Conservation (phyloP, 352 stramenopile genomes). For the Phytophthora foliorum region DNA sequence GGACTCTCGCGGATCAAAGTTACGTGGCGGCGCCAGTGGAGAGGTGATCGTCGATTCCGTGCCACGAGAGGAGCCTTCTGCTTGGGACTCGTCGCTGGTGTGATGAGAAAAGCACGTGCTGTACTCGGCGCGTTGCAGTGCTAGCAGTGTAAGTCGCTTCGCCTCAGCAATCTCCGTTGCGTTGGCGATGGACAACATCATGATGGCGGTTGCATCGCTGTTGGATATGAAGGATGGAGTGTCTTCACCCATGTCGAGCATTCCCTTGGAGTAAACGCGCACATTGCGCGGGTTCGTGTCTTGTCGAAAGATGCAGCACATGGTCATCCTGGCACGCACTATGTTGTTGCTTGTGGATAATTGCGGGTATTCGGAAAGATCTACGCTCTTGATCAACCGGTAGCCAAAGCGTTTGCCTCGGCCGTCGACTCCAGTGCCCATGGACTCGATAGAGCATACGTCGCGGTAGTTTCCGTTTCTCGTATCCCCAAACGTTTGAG, state of each 20-base stretch:
- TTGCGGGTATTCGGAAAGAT: slow-evolving; percentile 40
- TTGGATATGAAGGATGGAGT: slow-evolving; percentile 15
- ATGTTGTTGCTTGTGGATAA: slow-evolving; percentile 27
- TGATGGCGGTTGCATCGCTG: slow-evolving; percentile 19
- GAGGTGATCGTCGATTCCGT: slow-evolving; percentile 26
- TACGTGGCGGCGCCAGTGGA: not conserved
- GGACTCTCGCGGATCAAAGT: not conserved
- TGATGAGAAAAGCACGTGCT: slow-evolving; percentile 3
- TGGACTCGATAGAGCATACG: slow-evolving; percentile 45
- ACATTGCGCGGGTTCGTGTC: slow-evolving; percentile 20
- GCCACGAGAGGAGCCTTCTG: slow-evolving; percentile 16
- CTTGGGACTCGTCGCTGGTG: slow-evolving; percentile 8
- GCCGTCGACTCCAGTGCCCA: slow-evolving; percentile 33
- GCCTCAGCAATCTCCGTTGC: slow-evolving; percentile 31
- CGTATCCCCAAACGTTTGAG: slow-evolving; percentile 32
- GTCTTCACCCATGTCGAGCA: slow-evolving; percentile 30
- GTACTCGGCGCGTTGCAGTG: slow-evolving; percentile 24
- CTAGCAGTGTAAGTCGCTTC: slow-evolving; percentile 36
- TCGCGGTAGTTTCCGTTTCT: slow-evolving; percentile 42
- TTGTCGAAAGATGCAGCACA: slow-evolving; percentile 40
- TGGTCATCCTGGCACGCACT: slow-evolving; percentile 36
- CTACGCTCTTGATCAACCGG: slow-evolving; percentile 42
- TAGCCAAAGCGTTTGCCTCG: slow-evolving; percentile 45
- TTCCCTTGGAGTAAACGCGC: slow-evolving; percentile 35
- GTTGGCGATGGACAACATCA: slow-evolving; percentile 30